Conservation (phyloP, 1,139 yeast genomes). For the Pichia terricola region DNA sequence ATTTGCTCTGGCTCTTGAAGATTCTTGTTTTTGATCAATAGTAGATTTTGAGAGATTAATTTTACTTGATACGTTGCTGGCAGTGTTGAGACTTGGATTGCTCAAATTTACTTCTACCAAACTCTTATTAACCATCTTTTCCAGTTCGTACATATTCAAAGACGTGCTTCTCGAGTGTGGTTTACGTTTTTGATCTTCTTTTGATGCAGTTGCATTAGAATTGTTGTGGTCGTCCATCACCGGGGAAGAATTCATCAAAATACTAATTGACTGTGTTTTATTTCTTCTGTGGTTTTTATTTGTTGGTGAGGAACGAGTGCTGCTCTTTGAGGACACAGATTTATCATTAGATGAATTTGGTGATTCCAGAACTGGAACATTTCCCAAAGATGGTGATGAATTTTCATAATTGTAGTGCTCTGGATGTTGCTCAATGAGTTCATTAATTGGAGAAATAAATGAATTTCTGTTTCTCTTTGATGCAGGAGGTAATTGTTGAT, state of each 20-base stretch:
- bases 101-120: slow-evolving; percentile 1
- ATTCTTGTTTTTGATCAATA: not conserved
- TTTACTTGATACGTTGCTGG: not conserved
- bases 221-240: not conserved
- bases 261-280: slow-evolving; percentile 5
- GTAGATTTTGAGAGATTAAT: too few relatives aligned
- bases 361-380: not conserved
- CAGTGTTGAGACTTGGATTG: not conserved
- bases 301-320: not conserved
- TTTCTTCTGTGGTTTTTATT: slow-evolving; percentile 1
- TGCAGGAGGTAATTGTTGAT: not conserved
- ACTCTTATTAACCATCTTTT: slow-evolving; percentile 7
- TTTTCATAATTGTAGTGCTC: not conserved
- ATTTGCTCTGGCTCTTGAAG: not conserved
- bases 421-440: slow-evolving; percentile 15
- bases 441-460: slow-evolving; percentile 28
- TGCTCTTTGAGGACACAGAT: not conserved
- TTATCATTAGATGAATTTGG: not conserved
- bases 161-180: slow-evolving; percentile 6
- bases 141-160: slow-evolving; percentile 4
- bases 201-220: not conserved
- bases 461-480: slow-evolving; percentile 17
- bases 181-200: not conserved
- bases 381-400: not conserved
- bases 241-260: slow-evolving; percentile 1